Conservation (phyloP, 352 stramenopile species). For the Thalassiosira ordinaria region DNA sequence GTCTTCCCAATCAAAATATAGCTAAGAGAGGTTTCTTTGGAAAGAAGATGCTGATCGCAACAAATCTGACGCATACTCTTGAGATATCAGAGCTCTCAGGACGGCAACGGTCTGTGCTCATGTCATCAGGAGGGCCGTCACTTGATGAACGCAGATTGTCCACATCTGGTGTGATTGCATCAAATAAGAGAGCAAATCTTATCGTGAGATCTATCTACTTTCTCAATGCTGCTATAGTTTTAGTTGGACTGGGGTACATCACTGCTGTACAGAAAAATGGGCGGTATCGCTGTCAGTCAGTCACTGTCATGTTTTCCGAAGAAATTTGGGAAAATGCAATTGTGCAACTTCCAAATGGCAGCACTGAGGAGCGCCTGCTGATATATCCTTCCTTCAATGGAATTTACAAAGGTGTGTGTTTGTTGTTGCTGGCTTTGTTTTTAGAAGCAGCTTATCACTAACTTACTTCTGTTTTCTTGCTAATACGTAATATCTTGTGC, state of each 20-base stretch:
- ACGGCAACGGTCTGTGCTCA: too few relatives aligned
- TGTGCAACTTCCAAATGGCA: conserved; percentile 1
- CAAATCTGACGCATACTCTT: conserved; percentile 22
- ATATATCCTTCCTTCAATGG: conserved; percentile 34
- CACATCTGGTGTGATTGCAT: conserved; percentile 9
- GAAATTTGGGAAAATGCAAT: conserved; percentile 24
- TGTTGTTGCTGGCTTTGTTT: neutral
- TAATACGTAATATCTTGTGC: neutral
- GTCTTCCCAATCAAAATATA: neutral
- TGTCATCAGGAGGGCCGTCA: too few relatives aligned
- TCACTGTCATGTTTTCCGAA: conserved; percentile 22
- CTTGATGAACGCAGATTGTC: conserved; percentile 1
- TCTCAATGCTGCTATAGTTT: conserved; percentile 18
- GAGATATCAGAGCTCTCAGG: neutral
- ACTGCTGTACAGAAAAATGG: conserved; percentile 14
- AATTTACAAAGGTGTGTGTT: conserved; percentile 16
- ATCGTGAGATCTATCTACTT: conserved; percentile 26
- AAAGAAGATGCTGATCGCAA: conserved; percentile 15
- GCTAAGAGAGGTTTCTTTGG: conserved; percentile 32
- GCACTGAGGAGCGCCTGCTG: neutral
- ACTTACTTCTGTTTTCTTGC: too few relatives aligned
- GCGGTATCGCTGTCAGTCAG: conserved; percentile 3
- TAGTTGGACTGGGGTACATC: conserved; percentile 12
- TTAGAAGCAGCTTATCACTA: too few relatives aligned
- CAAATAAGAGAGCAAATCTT: conserved; percentile 25